These are phyloP conservation scores for Cytauxzoon felis DNA, from an alignment of 169 alveolate species.

Conservation along the genomic window DNA sequence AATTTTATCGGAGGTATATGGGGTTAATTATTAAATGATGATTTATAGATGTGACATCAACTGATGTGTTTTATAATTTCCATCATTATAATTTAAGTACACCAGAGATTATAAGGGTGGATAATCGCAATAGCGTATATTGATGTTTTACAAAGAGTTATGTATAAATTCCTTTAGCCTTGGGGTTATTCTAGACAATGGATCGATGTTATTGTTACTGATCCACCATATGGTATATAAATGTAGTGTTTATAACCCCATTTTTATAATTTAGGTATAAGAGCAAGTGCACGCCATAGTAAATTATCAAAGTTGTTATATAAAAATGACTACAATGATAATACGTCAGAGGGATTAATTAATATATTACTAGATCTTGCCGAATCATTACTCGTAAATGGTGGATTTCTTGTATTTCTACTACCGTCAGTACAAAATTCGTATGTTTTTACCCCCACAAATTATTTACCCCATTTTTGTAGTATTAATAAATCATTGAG, in stretches of 20 bases:
- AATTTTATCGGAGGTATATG: slow-evolving; percentile 55
- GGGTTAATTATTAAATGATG: background rate
- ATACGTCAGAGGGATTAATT: slow-evolving; percentile 29
- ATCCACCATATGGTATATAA: slow-evolving; percentile 94
- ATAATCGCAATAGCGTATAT: slow-evolving; percentile 30
- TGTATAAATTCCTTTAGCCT: background rate
- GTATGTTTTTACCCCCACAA: background rate
- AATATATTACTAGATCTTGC: slow-evolving; percentile 55
- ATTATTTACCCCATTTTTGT: background rate
- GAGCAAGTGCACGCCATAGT: slow-evolving; percentile 39
- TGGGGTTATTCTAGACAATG: slow-evolving; percentile 31
- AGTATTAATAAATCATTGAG: slow-evolving; percentile 17
- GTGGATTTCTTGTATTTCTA: slow-evolving; percentile 78
- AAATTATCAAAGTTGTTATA: slow-evolving; percentile 7
- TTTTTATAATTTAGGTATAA: slow-evolving; percentile 14
- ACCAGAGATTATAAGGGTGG: slow-evolving; percentile 66
- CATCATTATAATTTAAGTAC: slow-evolving; percentile 41
- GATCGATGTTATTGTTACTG: slow-evolving; percentile 94
- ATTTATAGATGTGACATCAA: background rate
- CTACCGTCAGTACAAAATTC: slow-evolving; percentile 67
- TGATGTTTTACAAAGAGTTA: background rate
- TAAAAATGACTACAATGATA: slow-evolving; percentile 5
- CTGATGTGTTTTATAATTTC: slow-evolving; percentile 63
- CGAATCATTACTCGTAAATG: slow-evolving; percentile 64
- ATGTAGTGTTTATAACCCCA: background rate